These are phyloP conservation scores for Aspergillus tanneri DNA, from an alignment of 2,329 filamentous ascomycete species.

Conservation along the genomic window DNA sequence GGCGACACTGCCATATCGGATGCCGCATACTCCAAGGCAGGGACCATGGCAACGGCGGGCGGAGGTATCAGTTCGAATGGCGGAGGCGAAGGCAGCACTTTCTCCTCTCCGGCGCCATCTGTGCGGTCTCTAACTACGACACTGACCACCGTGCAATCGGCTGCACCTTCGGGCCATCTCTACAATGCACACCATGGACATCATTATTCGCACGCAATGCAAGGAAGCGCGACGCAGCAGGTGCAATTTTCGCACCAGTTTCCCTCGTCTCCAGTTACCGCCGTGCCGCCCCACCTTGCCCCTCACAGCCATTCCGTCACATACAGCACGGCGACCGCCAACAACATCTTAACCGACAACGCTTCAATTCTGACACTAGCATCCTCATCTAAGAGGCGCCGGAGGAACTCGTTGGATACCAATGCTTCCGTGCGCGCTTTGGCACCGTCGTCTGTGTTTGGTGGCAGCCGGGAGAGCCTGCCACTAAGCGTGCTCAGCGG, in stretches of 20 bases:
- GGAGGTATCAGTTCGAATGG: constrained; percentile 64
- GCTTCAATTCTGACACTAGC: constrained; percentile 65
- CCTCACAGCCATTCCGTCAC: constrained; percentile 55
- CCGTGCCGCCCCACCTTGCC: constrained; percentile 59
- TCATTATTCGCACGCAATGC: constrained; percentile 37
- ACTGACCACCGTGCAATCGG: constrained; percentile 65
- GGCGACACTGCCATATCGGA: constrained; percentile 73
- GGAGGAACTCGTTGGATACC: constrained; percentile 63
- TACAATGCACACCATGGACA: constrained; percentile 35
- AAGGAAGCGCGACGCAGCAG: constrained; percentile 39
- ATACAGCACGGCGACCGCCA: constrained; percentile 61
- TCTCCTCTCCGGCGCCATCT: constrained; percentile 65
- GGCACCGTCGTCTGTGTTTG: constrained; percentile 63
- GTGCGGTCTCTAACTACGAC: constrained; percentile 65
- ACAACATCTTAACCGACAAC: constrained; percentile 64
- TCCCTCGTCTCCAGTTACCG: constrained; percentile 58
- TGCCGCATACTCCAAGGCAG: constrained; percentile 74
- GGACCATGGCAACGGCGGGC: constrained; percentile 65
- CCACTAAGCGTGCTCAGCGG: constrained; percentile 62
- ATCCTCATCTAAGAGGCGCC: constrained; percentile 62
- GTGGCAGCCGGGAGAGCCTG: constrained; percentile 63
- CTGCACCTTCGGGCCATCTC: constrained; percentile 52
- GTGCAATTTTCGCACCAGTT: constrained; percentile 62
- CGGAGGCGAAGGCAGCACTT: constrained; percentile 67
- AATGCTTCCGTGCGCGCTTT: constrained; percentile 66